Evolutionary conservation across 371 early-diverging fungal genomes (phyloP), one percentile per base, ranked within the genome.

Genomic region (Mortierella sp.): DNA sequence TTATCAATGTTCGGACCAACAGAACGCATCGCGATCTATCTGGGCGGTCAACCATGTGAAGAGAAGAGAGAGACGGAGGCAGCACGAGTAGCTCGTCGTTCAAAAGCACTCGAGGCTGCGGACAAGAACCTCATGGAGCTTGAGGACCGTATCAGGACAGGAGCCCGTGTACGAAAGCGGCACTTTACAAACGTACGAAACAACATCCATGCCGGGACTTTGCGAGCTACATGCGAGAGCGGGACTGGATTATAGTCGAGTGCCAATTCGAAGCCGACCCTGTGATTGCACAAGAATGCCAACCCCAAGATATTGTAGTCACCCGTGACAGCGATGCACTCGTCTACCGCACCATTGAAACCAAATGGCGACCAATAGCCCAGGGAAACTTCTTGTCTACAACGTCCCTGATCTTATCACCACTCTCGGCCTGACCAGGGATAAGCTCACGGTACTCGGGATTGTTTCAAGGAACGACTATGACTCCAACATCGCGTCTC

Each of bases 281-380:
- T 14, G 39, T 5, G 21, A 53, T 53, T 19, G 53, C 3, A 4
- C 34, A 8, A 3, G 39, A 53, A 6, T 53, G 37, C 53, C 8
- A 53, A 19, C 22, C 21, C 22, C 22, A 39, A 4, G 53, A 53
- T 39, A 53, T 34, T 9, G 53, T 39, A 5, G 24, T 53, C 4
- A 34, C 53, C 7, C n/a, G 39, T 19, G 53, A 53, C 53, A 53
- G 53, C 17, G 53, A 53, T 39, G 19, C 34, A 34, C 40, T 53
- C 4, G 34, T 53, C 21, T 53, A 53, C 40, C 2, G 39, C 39
- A n/a, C 1, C 22, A 25, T 53, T 39, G 21, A 14, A 22, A 39
- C 53, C 7, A 40, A 21, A 25, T 53, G 53, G 53, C 34, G 53
- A 19, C 53, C 53, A 2, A 53, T 39, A 3, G 34, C 53, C 5